Conservation (phyloP, 2,329 filamentous ascomycete species). For the Paramyrothecium roridum region DNA sequence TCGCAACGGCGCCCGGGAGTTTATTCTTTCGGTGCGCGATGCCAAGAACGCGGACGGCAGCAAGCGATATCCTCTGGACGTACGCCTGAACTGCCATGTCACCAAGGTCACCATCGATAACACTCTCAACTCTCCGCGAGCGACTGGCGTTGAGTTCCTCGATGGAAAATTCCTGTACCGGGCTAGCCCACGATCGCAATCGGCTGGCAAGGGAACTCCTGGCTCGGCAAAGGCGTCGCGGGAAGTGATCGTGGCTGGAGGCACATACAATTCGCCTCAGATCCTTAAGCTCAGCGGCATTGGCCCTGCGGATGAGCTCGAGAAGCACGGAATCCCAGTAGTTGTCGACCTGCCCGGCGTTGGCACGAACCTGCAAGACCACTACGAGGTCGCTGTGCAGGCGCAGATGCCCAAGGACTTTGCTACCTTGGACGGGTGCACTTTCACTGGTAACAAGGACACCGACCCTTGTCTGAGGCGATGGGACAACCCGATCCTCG, state of each 20-base stretch:
- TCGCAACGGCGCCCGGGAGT: conserved; percentile 46
- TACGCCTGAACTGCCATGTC: conserved; percentile 44
- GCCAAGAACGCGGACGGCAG: conserved; percentile 37
- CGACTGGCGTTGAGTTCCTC: conserved; percentile 47
- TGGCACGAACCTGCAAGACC: conserved; percentile 58
- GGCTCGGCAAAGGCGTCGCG: conserved; percentile 33
- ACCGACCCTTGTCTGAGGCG: conserved; percentile 32
- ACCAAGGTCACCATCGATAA: conserved; percentile 43
- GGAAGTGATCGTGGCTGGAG: conserved; percentile 49
- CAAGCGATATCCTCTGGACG: conserved; percentile 53
- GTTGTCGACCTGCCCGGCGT: conserved; percentile 55
- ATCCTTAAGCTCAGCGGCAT: conserved; percentile 48
- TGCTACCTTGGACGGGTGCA: conserved; percentile 24
- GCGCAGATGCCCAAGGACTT: conserved; percentile 20
- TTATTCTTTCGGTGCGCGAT: conserved; percentile 32
- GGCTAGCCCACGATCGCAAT: conserved; percentile 34
- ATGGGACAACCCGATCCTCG: conserved; percentile 23
- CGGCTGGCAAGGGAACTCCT: conserved; percentile 21
- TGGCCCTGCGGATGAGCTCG: conserved; percentile 38
- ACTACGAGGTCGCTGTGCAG: conserved; percentile 42
- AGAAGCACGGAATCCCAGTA: conserved; percentile 35
- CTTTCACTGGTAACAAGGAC: conserved; percentile 21
- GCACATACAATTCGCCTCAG: conserved; percentile 51
- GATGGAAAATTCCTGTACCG: conserved; percentile 42
- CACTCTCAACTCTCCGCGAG: conserved; percentile 30